Evolutionary conservation across 1,139 yeast genomes (phyloP).

Genomic region (Petasospora rhodanensis): DNA sequence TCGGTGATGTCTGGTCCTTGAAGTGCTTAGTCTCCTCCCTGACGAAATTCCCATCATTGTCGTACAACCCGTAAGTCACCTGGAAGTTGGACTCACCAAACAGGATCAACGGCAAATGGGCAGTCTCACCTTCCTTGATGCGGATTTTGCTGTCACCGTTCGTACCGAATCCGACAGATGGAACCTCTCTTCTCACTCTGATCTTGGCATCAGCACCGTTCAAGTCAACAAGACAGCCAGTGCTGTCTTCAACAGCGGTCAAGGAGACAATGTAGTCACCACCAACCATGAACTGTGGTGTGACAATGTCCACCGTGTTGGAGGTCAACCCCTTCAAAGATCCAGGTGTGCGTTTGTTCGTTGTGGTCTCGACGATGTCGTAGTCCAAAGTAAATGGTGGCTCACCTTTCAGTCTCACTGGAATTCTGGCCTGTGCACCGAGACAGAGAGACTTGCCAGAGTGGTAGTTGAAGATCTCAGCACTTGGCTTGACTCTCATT

Average conservation of each 20-base stretch:
- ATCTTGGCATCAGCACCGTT: constrained; percentile 55
- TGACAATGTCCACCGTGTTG: constrained; percentile 38
- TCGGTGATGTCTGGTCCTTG: no score
- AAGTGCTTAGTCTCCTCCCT: constrained; percentile 27
- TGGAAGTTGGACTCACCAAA: constrained; percentile 47
- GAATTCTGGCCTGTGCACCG: constrained; percentile 43
- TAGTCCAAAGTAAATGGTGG: constrained; percentile 73
- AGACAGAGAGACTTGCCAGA: constrained; percentile 37
- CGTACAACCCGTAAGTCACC: constrained; percentile 37
- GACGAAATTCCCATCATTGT: constrained; percentile 28
- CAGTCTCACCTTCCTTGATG: constrained; percentile 58
- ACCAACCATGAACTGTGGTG: constrained; percentile 56
- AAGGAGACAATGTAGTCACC: constrained; percentile 66
- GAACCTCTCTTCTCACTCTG: constrained; percentile 63
- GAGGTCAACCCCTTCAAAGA: constrained; percentile 40
- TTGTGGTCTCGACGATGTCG: constrained; percentile 53
- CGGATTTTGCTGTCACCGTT: constrained; percentile 30
- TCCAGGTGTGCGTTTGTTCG: constrained; percentile 39
- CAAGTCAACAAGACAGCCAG: constrained; percentile 70
- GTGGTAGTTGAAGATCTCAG: constrained; percentile 28
- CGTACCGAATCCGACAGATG: constrained; percentile 45
- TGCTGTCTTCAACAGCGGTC: constrained; percentile 62
- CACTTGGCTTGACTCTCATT: constrained; percentile 42
- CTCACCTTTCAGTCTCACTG: constrained; percentile 65
- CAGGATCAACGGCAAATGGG: constrained; percentile 55